Evolutionary conservation across 495 filamentous ascomycete species (phyloP).

Genomic region (Rhypophila decipiens): DNA sequence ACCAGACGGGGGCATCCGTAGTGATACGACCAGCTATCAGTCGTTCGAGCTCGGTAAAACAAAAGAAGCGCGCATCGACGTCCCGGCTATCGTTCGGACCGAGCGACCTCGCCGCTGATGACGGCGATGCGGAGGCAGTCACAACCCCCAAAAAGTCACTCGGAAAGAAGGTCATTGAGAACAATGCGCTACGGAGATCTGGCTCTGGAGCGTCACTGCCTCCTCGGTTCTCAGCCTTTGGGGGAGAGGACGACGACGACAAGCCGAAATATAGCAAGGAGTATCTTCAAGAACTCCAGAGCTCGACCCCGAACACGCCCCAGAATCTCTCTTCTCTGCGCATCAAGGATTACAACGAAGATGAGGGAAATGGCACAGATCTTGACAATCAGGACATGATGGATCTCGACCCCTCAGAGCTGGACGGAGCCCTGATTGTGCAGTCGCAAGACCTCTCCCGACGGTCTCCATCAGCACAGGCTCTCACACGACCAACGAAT

Average conservation of each 20-base stretch:
- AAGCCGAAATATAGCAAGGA: conserved; percentile 81
- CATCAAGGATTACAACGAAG: conserved; percentile 14
- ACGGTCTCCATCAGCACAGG: conserved; percentile 4
- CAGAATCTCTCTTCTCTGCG: conserved; percentile 42
- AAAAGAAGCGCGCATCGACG: conserved; percentile 58
- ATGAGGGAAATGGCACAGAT: background rate
- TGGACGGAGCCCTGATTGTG: conserved; percentile 56
- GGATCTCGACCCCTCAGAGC: conserved; percentile 45
- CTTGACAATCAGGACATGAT: conserved; percentile 36
- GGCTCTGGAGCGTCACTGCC: conserved; percentile 38
- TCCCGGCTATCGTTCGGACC: conserved; percentile 73
- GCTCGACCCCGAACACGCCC: conserved; percentile 73
- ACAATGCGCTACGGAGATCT: conserved; percentile 53
- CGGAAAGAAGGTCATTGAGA: conserved; percentile 63
- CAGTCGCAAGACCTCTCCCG: conserved; percentile 38
- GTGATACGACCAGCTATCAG: conserved; percentile 31
- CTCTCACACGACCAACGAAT: conserved; percentile 1
- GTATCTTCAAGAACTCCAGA: conserved; percentile 76
- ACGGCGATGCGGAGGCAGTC: conserved; percentile 26
- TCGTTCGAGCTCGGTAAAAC: conserved; percentile 32
- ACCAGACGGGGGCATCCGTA: conserved; percentile 30
- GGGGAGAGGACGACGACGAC: conserved; percentile 63
- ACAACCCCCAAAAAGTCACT: conserved; percentile 63
- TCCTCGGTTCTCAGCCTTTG: conserved; percentile 41
- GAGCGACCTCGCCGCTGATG: conserved; percentile 49